phyloP scores from a whole-genome alignment of 441 rosid genomes.

The Populus hybrid region DNA sequence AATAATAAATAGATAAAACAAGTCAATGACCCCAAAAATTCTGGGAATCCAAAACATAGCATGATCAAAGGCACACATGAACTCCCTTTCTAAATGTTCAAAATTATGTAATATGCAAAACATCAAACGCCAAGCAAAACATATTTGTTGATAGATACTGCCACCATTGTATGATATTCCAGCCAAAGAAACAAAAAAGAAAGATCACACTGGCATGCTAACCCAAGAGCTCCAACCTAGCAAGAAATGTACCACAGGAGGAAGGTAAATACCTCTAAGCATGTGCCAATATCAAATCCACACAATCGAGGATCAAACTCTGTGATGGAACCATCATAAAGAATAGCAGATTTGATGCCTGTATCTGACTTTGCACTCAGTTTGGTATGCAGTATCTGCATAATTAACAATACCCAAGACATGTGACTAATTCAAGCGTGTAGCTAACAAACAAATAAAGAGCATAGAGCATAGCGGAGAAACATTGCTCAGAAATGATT shows the following conservation, averaged over 20 bases:
- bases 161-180: background rate
- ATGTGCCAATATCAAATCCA: conserved; percentile 79
- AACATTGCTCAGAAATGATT: background rate
- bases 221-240: background rate
- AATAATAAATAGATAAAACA: background rate
- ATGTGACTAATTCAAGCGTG: background rate
- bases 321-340: conserved; percentile 84
- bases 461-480: background rate
- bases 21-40: background rate
- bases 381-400: conserved; percentile 81
- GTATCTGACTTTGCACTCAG: conserved; percentile 43
- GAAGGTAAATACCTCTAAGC: conserved; percentile 69
- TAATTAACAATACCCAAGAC: background rate
- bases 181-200: background rate
- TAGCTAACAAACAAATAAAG: background rate
- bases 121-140: background rate
- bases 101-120: background rate
- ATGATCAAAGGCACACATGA: background rate
- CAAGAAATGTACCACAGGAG: background rate
- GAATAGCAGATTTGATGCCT: conserved; percentile 60
- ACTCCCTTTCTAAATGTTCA: background rate
- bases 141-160: background rate
- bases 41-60: background rate
- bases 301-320: conserved; percentile 63
- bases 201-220: background rate